Base-by-base conservation (phyloP, 2,329 filamentous ascomycete species). In the Didymosphaeria variabile region DNA sequence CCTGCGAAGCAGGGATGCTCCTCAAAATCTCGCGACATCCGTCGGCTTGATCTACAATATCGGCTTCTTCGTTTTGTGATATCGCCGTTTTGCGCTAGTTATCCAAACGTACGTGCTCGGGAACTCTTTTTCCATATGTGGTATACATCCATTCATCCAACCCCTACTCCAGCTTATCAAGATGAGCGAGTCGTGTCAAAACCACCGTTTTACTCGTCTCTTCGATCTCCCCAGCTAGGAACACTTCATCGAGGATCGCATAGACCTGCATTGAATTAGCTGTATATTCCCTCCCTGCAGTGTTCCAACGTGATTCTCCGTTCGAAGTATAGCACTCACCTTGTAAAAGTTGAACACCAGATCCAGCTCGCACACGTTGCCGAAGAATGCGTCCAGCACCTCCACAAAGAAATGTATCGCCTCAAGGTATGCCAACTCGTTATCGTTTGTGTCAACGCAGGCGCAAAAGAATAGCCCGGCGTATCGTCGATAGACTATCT, bases 341-440 rank as follows among this genome's bases (percentile, higher is more conserved):
- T 90, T 90, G 77, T 90, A 90, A 67, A 90, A 90, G 69, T 90
- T 90, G 74, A 90, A 90, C 19, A 90, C 87, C 77, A 99, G 83
- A 82, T 99, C 95, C 78, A 99, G 85, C 84, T 99, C 95, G 83
- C 95, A 99, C 61, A 99, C 95, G 79, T 99, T 99, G 68, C 95
- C 95, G 79, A 99, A 99, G 82, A 99, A 99, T 74, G 94, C 90
- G 85, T 99, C 95, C 72, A 99, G 86, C 64, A 99, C 95, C 83
- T 99, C 95, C 72, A 99, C 95, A 76, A 99, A 99, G 85, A 99
- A 99, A 82, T 99, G 95, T 75, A 99, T 97, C 7, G 94, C 95
- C 82, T 99, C 95, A 61, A 99, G 86, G 76, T 93, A 98, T 29
- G 95, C 94, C 63, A 99, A 85, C 84, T 99, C 95, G 81, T 98